Base-by-base conservation (phyloP, 169 alveolate genomes). In the Plasmodium sp. region DNA sequence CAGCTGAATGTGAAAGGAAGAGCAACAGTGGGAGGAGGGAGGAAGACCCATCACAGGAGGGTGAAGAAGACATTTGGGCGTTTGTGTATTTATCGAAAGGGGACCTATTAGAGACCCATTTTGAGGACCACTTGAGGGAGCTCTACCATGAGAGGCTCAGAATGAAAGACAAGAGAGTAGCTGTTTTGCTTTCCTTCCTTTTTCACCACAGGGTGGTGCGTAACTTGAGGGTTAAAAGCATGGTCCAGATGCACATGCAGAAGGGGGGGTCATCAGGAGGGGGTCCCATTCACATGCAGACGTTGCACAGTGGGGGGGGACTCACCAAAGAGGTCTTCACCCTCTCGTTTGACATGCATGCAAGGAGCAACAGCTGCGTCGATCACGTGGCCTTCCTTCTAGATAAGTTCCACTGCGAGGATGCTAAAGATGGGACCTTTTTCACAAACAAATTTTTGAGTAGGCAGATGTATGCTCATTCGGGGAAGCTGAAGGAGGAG, bases 341-440 rank as follows among this genome's bases (percentile, higher is more conserved):
- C 22, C 14, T 75, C 18, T 85, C 93, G 31, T 85, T 85, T 1
- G 58, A 74, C n/a, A 85, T 85, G 80, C 81, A 85, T 51, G 58
- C 54, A 33, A 51, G 43, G 41, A 85, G 54, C 67, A 39, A 85
- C 22, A 75, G 75, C 22, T 33, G 31, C 16, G 31, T 85, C 3
- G 93, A 85, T 51, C 10, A 22, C 3, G 22, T 85, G 33, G 51
- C 93, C 0, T 56, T 54, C 67, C 62, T 85, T 85, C 51, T 85
- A 31, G 36, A 67, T n/a, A 85, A 85, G 62, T 85, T 85, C 81
- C 31, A 33, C 31, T 85, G 93, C 51, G 18, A 75, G 27, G 86
- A 85, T 54, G 56, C 33, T 22, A 74, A 27, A 5, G 62, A 54
- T 41, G 81, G 75, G 1, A 73, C 48, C 1, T 58, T 67, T 67